Evolutionary conservation across 2,329 filamentous ascomycete genomes (phyloP).

Genomic region (Botrytis medusae): DNA sequence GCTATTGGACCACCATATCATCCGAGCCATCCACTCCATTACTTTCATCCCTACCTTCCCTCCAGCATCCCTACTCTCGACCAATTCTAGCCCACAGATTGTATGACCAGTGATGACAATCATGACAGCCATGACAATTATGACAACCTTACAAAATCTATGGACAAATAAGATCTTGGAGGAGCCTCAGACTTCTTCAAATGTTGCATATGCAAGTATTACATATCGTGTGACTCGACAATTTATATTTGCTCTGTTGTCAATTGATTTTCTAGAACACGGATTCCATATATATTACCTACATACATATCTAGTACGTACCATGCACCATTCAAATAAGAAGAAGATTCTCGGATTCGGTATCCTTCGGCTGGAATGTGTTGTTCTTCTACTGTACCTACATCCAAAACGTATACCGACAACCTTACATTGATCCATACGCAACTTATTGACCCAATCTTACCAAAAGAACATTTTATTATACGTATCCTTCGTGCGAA

Average conservation of each 20-base stretch:
- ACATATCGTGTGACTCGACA: constrained; percentile 3
- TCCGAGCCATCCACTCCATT: not conserved
- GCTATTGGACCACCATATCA: not conserved
- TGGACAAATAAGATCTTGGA: not conserved
- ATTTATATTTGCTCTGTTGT: constrained; percentile 11
- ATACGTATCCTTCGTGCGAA: not conserved
- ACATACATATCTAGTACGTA: not conserved
- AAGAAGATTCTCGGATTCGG: not conserved
- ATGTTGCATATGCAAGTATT: constrained; percentile 3
- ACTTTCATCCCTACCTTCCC: not conserved
- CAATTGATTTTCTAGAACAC: not conserved
- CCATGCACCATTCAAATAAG: not conserved
- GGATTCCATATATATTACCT: not conserved
- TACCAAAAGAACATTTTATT: not conserved
- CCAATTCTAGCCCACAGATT: not conserved
- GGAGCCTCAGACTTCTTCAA: not conserved
- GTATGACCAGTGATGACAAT: not conserved
- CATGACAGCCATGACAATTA: not conserved
- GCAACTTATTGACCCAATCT: not conserved
- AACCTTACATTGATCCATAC: not conserved
- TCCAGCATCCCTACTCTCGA: not conserved
- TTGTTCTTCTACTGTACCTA: not conserved
- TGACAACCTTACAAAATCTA: not conserved
- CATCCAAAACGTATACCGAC: not conserved
- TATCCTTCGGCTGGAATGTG: not conserved